Percentiles rank a stretch among this genome's conserved stretches.
phyloP scores from a whole-genome alignment of 768 basidiomycete genomes.

The Mycena alexandri region DNA sequence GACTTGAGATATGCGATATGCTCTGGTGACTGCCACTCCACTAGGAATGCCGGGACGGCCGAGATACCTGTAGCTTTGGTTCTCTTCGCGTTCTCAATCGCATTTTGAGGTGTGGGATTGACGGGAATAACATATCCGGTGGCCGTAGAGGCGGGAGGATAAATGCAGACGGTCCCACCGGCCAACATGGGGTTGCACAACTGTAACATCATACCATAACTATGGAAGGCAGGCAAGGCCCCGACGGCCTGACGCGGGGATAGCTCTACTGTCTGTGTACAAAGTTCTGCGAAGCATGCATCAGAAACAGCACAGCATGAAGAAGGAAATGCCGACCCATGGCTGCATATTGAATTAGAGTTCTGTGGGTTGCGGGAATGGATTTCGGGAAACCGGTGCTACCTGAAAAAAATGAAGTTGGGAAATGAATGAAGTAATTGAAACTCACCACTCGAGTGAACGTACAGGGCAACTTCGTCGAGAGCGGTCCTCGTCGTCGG shows the following conservation, averaged over 20 bases:
- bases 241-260: conserved; percentile 17
- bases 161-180: conserved; percentile 45
- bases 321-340: conserved; percentile 1
- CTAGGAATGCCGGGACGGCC: conserved; percentile 55
- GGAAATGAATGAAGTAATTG: neutral
- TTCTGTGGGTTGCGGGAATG: conserved; percentile 28
- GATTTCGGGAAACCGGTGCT: conserved; percentile 34
- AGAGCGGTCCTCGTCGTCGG: conserved; percentile 31
- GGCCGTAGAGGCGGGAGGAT: conserved; percentile 46
- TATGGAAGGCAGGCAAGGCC: conserved; percentile 56
- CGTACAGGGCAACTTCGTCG: conserved; percentile 49
- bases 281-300: neutral
- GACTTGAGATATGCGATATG: conserved; percentile 45
- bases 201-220: conserved; percentile 47
- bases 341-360: conserved; percentile 7
- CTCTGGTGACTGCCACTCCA: conserved; percentile 51
- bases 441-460: conserved; percentile 50
- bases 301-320: neutral
- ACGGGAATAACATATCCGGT: conserved; percentile 45
- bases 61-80: conserved; percentile 47
- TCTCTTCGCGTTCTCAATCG: conserved; percentile 49
- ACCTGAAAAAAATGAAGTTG: conserved; percentile 4
- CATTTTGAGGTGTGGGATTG: conserved; percentile 53
- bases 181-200: conserved; percentile 46
- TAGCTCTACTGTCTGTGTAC: neutral